Conservation (phyloP, 768 basidiomycete species). For the Hygrophoropsis aurantiaca region DNA sequence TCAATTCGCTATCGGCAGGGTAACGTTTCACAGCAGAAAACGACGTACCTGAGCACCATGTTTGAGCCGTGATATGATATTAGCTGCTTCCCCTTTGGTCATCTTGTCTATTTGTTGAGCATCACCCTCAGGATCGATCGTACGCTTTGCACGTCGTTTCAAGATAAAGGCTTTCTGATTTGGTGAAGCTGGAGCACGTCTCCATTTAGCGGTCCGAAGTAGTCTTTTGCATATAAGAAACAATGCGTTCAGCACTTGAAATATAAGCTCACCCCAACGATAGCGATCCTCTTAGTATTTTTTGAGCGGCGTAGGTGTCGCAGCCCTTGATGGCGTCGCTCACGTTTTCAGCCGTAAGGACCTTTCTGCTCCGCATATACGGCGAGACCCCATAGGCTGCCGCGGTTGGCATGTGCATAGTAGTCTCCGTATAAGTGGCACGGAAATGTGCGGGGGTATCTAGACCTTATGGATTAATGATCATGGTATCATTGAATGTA, state of each 20-base stretch:
- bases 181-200: conserved; percentile 57
- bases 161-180: conserved; percentile 56
- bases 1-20: not conserved
- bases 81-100: conserved; percentile 79
- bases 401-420: conserved; percentile 45
- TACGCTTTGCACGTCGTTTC: conserved; percentile 47
- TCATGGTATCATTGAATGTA: not conserved
- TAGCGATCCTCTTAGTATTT: conserved; percentile 51
- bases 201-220: conserved; percentile 65
- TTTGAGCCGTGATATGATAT: conserved; percentile 73
- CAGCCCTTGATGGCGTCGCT: conserved; percentile 63
- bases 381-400: conserved; percentile 47
- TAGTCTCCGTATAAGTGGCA: conserved; percentile 56
- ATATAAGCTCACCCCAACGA: conserved; percentile 46
- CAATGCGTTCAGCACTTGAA: conserved; percentile 1
- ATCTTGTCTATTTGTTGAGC: conserved; percentile 38
- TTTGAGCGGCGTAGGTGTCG: conserved; percentile 63
- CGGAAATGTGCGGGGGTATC: conserved; percentile 34
- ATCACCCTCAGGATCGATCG: conserved; percentile 14
- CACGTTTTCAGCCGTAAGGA: conserved; percentile 56
- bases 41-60: conserved; percentile 70
- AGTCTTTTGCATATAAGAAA: conserved; percentile 40
- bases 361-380: conserved; percentile 49
- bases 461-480: not conserved
- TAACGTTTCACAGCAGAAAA: not conserved